Conservation (phyloP, 164 flowering plant genomes). For the Chimonanthus praecox region DNA sequence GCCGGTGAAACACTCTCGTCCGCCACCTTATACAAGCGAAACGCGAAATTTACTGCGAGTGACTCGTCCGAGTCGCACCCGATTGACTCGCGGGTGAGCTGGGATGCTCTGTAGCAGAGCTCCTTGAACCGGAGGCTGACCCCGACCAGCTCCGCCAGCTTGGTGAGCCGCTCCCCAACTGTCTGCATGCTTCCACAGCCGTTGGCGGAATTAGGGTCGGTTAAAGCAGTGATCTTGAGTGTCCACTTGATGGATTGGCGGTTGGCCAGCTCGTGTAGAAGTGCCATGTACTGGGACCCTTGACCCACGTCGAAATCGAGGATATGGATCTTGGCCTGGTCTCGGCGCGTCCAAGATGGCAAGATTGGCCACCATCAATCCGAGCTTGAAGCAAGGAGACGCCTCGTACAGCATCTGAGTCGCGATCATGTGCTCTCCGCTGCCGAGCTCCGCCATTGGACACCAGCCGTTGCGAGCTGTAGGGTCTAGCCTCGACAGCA, state of each 20-base stretch:
- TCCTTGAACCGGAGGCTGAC: slow-evolving; percentile 32
- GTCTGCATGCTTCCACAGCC: slow-evolving; percentile 7
- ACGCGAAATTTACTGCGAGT: slow-evolving; percentile 74
- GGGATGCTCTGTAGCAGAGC: slow-evolving; percentile 17
- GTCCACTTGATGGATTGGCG: slow-evolving; percentile 18
- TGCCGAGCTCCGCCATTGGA: slow-evolving; percentile 28
- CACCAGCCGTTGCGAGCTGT: slow-evolving; percentile 19
- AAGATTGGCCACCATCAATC: slow-evolving; percentile 65
- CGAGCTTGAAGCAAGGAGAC: slow-evolving; percentile 72
- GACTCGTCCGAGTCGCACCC: slow-evolving; percentile 49
- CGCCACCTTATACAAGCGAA: slow-evolving; percentile 47
- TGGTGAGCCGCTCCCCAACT: slow-evolving; percentile 40
- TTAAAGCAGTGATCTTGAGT: slow-evolving; percentile 49
- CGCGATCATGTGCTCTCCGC: slow-evolving; percentile 36
- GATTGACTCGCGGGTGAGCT: slow-evolving; percentile 45
- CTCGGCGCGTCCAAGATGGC: slow-evolving; percentile 55
- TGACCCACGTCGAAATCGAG: slow-evolving; percentile 53
- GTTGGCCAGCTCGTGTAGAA: slow-evolving; percentile 50
- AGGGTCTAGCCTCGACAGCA: slow-evolving; percentile 40
- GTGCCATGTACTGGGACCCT: slow-evolving; percentile 53
- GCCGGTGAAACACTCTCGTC: slow-evolving; percentile 94
- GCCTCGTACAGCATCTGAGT: slow-evolving; percentile 49
- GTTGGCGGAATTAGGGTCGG: slow-evolving; percentile 9
- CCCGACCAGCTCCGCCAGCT: slow-evolving; percentile 40
- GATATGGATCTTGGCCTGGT: slow-evolving; percentile 30